phyloP scores from a whole-genome alignment of 192 early-diverging fungal genomes.

The Helicostylum pulchrum region DNA sequence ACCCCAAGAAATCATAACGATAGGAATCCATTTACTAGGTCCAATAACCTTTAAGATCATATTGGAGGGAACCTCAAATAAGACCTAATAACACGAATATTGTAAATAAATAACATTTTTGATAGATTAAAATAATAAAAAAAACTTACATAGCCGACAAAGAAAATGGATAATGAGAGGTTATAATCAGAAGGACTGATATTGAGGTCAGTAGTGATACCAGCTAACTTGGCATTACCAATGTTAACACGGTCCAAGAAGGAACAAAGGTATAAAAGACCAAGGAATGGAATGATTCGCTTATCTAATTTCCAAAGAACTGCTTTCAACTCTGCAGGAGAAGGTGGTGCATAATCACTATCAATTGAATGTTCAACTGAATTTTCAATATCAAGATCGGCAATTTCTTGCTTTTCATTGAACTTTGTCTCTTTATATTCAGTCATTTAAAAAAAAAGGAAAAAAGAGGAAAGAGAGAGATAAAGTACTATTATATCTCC shows the following conservation, averaged over 20 bases:
- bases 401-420: slow-evolving; percentile 1
- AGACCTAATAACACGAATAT: slow-evolving; percentile 33
- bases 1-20: slow-evolving; percentile 58
- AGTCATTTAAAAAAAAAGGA: too few relatives aligned
- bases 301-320: slow-evolving; percentile 61
- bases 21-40: slow-evolving; percentile 55
- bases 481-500: too few relatives aligned
- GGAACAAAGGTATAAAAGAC: slow-evolving; percentile 63
- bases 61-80: slow-evolving; percentile 77
- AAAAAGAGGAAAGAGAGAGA: too few relatives aligned
- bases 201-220: slow-evolving; percentile 42
- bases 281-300: slow-evolving; percentile 60
- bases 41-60: slow-evolving; percentile 57
- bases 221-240: slow-evolving; percentile 59
- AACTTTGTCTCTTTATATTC: too few relatives aligned
- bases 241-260: slow-evolving; percentile 75
- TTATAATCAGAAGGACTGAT: slow-evolving; percentile 50
- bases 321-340: slow-evolving; percentile 29
- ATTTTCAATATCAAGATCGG: background rate
- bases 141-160: slow-evolving; percentile 56
- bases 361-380: background rate
- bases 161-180: slow-evolving; percentile 64
- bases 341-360: slow-evolving; percentile 2
- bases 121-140: too few relatives aligned
- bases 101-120: too few relatives aligned